Evolutionary conservation across 768 basidiomycete species (phyloP), one percentile per base, ranked within the genome.

Genomic region (Xerocomus potaroensis): DNA sequence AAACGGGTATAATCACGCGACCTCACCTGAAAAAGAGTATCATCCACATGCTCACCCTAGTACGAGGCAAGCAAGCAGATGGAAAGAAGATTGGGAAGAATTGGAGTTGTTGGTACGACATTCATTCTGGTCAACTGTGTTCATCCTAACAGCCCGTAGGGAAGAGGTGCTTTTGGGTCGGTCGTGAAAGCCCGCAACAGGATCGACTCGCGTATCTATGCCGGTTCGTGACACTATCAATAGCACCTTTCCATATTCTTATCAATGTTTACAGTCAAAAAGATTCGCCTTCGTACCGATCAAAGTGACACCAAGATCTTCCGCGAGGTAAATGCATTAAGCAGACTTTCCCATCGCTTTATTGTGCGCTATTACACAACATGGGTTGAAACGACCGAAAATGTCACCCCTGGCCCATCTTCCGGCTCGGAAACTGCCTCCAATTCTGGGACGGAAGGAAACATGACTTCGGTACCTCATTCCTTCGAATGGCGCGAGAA

Each of bases 41-140:
- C 82, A 83, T 62, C 66, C n/a, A n/a, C n/a, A 69, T 38, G 58
- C 58, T 45, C 41, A 58, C 51, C 55, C 54, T 31, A 55, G 65
- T 21, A 62, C 75, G 22, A 72, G 78, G 24, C 79, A 82, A 14
- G 64, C 76, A 3, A 93, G 91, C 57, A 70, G 93, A 48, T 97
- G 91, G 81, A 87, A 89, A 57, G 85, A 90, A 44, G 93, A 97
- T 56, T 97, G 90, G 83, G 91, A 94, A 59, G 92, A 95, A 61
- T 69, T 96, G 8, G 93, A 95, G 60, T 72, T 91, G 26, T 60
- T 95, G 58, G 91, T 84, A 58, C 41, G 57, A 40, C 29, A 19
- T 27, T 8, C 11, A 38, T 45, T 11, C 18, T 19, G 21, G 43
- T 18, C 6, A 3, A 34, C n/a, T 4, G 18, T 37, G 10, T 36